phyloP scores from a whole-genome alignment of 2,329 filamentous ascomycete genomes.

The Talaromyces rugulosus region DNA sequence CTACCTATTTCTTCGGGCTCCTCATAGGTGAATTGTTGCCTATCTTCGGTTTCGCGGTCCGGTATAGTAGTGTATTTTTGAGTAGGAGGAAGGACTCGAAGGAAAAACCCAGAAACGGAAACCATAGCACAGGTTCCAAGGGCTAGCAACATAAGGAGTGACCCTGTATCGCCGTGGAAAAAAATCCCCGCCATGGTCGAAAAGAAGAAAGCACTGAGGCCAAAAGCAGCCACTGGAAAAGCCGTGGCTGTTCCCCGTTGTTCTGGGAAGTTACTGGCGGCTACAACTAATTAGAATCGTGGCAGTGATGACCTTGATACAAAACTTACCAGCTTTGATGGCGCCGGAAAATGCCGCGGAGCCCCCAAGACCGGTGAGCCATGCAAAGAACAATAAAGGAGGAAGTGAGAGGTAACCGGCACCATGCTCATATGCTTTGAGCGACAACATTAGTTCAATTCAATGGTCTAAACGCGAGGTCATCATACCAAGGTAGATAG shows the following conservation, averaged over 20 bases:
- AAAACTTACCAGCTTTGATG: constrained; percentile 63
- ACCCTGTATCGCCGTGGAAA: constrained; percentile 78
- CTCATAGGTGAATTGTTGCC: constrained; percentile 13
- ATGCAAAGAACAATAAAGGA: constrained; percentile 74
- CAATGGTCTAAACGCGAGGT: neutral
- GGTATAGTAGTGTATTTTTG: constrained; percentile 42
- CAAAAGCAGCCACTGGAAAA: constrained; percentile 88
- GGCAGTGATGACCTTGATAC: neutral
- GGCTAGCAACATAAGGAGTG: constrained; percentile 75
- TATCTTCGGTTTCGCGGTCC: constrained; percentile 25
- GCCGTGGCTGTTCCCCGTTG: constrained; percentile 91
- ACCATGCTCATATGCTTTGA: constrained; percentile 65
- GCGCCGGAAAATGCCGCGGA: constrained; percentile 87
- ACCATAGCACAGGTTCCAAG: constrained; percentile 73
- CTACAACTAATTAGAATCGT: constrained; percentile 38
- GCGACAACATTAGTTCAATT: constrained; percentile 10
- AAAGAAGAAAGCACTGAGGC: constrained; percentile 94
- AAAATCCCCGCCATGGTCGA: constrained; percentile 71
- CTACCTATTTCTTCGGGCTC: constrained; percentile 33
- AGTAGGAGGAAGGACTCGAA: constrained; percentile 65
- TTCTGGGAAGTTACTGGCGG: constrained; percentile 85
- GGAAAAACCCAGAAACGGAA: constrained; percentile 76
- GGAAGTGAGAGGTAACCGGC: constrained; percentile 52
- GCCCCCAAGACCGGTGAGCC: constrained; percentile 80
- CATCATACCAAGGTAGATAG: constrained; percentile 59